These are phyloP conservation scores for Cucumis melo DNA, from an alignment of 306 rosid species.

Conservation along the genomic window DNA sequence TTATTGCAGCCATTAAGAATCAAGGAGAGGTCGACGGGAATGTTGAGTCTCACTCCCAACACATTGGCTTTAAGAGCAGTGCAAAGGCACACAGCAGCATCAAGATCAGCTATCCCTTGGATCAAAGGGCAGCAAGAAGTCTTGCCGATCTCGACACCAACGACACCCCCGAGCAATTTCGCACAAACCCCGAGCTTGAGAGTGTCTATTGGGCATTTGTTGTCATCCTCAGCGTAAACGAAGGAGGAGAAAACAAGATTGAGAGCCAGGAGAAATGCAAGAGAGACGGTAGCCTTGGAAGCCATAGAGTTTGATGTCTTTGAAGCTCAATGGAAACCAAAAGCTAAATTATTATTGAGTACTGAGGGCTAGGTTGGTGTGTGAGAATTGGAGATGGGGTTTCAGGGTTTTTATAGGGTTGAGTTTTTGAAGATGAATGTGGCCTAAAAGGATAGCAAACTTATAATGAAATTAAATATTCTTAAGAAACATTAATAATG, in stretches of 20 bases:
- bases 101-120: background rate
- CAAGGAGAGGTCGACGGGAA: background rate
- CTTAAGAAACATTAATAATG: background rate
- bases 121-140: background rate
- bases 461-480: too few relatives aligned
- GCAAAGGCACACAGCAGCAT: background rate
- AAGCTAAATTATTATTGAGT: too few relatives aligned
- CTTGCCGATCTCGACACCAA: background rate
- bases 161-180: background rate
- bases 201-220: background rate
- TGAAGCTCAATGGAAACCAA: background rate
- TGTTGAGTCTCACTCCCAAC: background rate
- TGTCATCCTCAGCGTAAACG: background rate
- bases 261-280: background rate
- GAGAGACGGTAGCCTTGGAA: constrained; percentile 5
- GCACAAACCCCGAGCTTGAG: background rate
- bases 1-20: background rate
- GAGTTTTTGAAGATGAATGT: background rate
- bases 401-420: background rate
- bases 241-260: background rate
- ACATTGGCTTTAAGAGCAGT: background rate
- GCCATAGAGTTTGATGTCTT: background rate
- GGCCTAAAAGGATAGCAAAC: background rate
- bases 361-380: background rate
- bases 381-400: background rate